Evolutionary conservation across 352 stramenopile species (phyloP).

Genomic region (Globisporangium megalacanthum): DNA sequence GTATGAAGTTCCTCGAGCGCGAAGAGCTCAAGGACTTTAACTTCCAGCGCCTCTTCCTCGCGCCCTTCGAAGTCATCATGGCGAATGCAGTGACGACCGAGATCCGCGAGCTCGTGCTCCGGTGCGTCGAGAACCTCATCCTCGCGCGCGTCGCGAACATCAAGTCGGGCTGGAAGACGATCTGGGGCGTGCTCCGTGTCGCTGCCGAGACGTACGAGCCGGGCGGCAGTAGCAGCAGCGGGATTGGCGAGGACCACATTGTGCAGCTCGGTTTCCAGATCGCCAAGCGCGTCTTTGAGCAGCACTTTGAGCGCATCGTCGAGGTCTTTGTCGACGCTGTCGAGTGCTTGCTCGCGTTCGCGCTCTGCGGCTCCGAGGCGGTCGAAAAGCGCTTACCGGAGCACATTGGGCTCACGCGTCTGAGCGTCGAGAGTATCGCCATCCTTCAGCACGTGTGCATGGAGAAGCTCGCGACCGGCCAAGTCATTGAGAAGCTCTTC

Average conservation of each 20-base stretch:
- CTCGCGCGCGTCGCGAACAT: slow-evolving; percentile 84
- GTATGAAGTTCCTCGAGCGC: slow-evolving; percentile 99
- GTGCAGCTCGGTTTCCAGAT: slow-evolving; percentile 84
- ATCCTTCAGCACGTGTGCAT: slow-evolving; percentile 66
- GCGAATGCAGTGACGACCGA: slow-evolving; percentile 73
- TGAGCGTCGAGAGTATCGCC: slow-evolving; percentile 65
- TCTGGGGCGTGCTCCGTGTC: slow-evolving; percentile 90
- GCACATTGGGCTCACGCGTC: slow-evolving; percentile 49
- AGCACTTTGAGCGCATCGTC: slow-evolving; percentile 66
- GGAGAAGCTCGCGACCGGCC: slow-evolving; percentile 60
- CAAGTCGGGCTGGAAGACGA: slow-evolving; percentile 91
- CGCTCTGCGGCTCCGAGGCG: slow-evolving; percentile 66
- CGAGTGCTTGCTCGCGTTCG: slow-evolving; percentile 76
- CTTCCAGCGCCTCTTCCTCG: slow-evolving; percentile 98
- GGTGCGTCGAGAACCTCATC: slow-evolving; percentile 91
- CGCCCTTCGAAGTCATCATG: slow-evolving; percentile 96
- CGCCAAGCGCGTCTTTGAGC: slow-evolving; percentile 77
- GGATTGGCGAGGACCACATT: slow-evolving; percentile 52
- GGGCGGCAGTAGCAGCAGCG: slow-evolving; percentile 27
- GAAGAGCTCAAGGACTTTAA: slow-evolving; percentile 98
- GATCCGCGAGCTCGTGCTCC: slow-evolving; percentile 89
- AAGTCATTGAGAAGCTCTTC: slow-evolving; percentile 67
- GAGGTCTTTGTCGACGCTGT: slow-evolving; percentile 80
- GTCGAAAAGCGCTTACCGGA: slow-evolving; percentile 45
- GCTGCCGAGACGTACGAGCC: slow-evolving; percentile 81